These are phyloP conservation scores for Schwanniomyces occidentalis DNA, from an alignment of 805 yeast genomes.

Conservation along the genomic window DNA sequence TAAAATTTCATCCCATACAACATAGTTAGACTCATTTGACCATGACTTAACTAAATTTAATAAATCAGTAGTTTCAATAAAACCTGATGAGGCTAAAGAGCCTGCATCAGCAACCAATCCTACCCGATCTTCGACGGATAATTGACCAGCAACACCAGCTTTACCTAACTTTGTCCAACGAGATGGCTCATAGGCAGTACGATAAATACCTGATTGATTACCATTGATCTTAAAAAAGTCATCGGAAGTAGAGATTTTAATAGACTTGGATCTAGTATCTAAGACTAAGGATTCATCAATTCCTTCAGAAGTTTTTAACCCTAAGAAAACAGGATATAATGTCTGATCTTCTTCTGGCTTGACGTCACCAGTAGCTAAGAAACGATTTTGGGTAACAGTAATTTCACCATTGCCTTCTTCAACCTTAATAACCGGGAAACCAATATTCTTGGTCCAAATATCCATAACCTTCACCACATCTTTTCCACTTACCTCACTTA, in stretches of 20 bases:
- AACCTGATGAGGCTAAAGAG: conserved; percentile 70
- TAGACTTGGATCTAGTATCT: conserved; percentile 39
- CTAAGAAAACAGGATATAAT: conserved; percentile 69
- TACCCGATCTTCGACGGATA: conserved; percentile 75
- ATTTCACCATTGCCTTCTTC: conserved; percentile 53
- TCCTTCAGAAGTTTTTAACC: conserved; percentile 59
- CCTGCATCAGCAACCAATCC: conserved; percentile 82
- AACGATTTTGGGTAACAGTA: conserved; percentile 68
- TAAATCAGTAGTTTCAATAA: conserved; percentile 60
- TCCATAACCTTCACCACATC: conserved; percentile 75
- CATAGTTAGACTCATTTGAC: conserved; percentile 59
- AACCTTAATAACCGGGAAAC: conserved; percentile 73
- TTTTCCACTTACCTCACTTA: conserved; percentile 67
- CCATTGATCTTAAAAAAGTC: conserved; percentile 71
- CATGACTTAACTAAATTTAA: conserved; percentile 60
- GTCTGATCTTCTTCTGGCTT: conserved; percentile 70
- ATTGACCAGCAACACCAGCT: conserved; percentile 54
- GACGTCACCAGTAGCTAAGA: conserved; percentile 75
- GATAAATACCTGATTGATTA: conserved; percentile 72
- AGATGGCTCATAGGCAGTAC: conserved; percentile 67
- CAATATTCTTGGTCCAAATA: conserved; percentile 77
- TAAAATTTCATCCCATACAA: conserved; percentile 66
- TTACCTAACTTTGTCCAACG: conserved; percentile 70
- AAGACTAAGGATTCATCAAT: conserved; percentile 61
- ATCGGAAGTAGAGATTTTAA: conserved; percentile 39